Evolutionary conservation across 345 rosid genomes (phyloP).

Genomic region (Linum tenue): DNA sequence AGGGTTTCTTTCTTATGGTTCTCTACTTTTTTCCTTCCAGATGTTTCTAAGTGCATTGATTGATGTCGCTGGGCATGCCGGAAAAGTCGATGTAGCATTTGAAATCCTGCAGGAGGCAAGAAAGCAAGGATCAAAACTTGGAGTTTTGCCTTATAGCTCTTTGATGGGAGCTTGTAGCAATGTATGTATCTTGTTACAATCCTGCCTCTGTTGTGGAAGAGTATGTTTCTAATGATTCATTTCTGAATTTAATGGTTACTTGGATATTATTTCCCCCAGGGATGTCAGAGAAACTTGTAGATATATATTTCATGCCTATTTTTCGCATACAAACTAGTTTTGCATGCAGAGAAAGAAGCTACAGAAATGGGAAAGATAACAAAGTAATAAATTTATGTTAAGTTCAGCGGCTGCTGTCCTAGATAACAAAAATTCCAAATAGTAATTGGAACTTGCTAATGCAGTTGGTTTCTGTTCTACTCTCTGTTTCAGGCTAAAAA

Average conservation of each 20-base stretch:
- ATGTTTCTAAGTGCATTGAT: constrained; percentile 80
- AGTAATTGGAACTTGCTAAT: not conserved
- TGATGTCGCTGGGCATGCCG: constrained; percentile 85
- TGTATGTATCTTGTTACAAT: constrained; percentile 36
- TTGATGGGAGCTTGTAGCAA: constrained; percentile 98
- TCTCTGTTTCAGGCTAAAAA: constrained; percentile 51
- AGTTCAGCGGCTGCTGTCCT: too few species aligned
- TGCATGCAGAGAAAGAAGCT: too few species aligned
- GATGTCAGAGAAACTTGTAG: too few species aligned
- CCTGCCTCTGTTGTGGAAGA: constrained; percentile 2
- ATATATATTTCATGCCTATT: too few species aligned
- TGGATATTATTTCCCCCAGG: too few species aligned
- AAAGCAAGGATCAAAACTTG: constrained; percentile 47
- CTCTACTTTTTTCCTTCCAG: constrained; percentile 29
- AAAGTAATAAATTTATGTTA: not conserved
- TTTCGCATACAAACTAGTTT: too few species aligned
- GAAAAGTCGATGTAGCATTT: constrained; percentile 69
- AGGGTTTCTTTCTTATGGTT: constrained; percentile 6
- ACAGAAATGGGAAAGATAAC: not conserved
- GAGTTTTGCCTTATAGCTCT: constrained; percentile 80
- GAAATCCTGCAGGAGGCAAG: constrained; percentile 54
- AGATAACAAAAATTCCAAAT: too few species aligned
- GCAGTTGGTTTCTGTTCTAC: constrained; percentile 2
- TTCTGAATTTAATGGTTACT: too few species aligned
- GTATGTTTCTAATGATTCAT: not conserved